Percentiles rank a stretch among this genome's conserved stretches.
Evolutionary conservation across 164 flowering plant genomes (phyloP).

Genomic region (Nymphaea colorata): DNA sequence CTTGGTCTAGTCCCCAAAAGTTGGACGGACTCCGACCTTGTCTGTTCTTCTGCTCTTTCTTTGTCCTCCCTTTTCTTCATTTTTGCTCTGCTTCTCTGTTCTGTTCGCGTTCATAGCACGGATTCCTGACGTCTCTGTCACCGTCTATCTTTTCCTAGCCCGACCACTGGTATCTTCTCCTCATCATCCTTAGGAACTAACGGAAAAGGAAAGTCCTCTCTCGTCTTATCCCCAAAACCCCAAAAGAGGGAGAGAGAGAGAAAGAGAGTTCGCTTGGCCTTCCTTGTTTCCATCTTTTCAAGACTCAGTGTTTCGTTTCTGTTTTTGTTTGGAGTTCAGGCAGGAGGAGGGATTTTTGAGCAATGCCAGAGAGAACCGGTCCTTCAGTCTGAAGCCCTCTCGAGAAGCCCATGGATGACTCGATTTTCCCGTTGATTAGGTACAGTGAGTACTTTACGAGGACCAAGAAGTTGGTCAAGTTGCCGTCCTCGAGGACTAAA

Average conservation of each 20-base stretch:
- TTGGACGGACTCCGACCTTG: too few species aligned
- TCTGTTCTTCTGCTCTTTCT: too few species aligned
- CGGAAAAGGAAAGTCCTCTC: background rate
- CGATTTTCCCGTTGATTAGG: slow-evolving; percentile 20
- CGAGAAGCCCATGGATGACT: slow-evolving; percentile 5
- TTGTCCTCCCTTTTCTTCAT: background rate
- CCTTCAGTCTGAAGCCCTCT: background rate
- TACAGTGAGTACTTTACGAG: slow-evolving; percentile 31
- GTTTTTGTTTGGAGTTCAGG: background rate
- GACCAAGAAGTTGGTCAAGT: slow-evolving; percentile 8
- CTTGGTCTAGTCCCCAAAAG: too few species aligned
- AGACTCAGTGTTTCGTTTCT: background rate
- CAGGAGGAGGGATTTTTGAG: background rate
- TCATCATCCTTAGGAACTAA: background rate
- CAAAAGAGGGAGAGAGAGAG: background rate
- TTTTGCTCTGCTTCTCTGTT: background rate
- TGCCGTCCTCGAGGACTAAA: background rate
- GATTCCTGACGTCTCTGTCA: background rate
- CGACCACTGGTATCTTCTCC: background rate
- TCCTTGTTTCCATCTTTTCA: background rate
- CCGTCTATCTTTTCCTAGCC: background rate
- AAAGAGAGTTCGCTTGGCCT: background rate
- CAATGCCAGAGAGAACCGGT: slow-evolving; percentile 12
- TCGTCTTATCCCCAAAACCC: background rate
- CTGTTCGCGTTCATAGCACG: too few species aligned